Conservation (phyloP, 371 early-diverging fungal genomes). For the Umbelopsis sp. region DNA sequence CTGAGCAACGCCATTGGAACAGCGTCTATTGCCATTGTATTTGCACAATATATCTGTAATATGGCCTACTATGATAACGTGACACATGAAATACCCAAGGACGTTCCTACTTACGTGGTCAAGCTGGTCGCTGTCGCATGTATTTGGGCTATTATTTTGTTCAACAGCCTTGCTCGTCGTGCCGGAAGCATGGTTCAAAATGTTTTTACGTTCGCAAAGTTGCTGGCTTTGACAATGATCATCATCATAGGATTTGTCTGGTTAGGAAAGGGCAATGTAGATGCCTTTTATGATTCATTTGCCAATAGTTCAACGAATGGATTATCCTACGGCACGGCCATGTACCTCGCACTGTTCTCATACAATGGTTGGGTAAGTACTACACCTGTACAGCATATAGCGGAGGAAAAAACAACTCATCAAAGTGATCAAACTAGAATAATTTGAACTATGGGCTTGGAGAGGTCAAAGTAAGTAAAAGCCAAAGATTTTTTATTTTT, state of each 20-base stretch:
- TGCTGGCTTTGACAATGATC: slow-evolving; percentile 42
- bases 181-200: slow-evolving; percentile 28
- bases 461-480: slow-evolving; percentile 46
- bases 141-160: slow-evolving; percentile 39
- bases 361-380: slow-evolving; percentile 53
- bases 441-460: slow-evolving; percentile 66
- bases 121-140: slow-evolving; percentile 40
- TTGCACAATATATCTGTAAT: slow-evolving; percentile 56
- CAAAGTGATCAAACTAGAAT: slow-evolving; percentile 36
- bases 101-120: slow-evolving; percentile 32
- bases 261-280: slow-evolving; percentile 35
- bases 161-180: slow-evolving; percentile 41
- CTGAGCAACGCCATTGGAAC: slow-evolving; percentile 45
- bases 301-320: slow-evolving; percentile 42
- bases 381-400: too few relatives aligned
- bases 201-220: slow-evolving; percentile 35
- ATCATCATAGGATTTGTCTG: slow-evolving; percentile 45
- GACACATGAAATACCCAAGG: slow-evolving; percentile 18
- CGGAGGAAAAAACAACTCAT: too few relatives aligned
- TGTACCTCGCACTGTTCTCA: slow-evolving; percentile 66
- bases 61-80: slow-evolving; percentile 38
- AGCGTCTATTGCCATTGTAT: slow-evolving; percentile 60
- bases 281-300: slow-evolving; percentile 42
- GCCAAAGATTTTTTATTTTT: background rate
- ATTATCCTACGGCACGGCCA: slow-evolving; percentile 60